phyloP scores from a whole-genome alignment of 176 grass and related monocot genomes.

The Bothriochloa decipiens region DNA sequence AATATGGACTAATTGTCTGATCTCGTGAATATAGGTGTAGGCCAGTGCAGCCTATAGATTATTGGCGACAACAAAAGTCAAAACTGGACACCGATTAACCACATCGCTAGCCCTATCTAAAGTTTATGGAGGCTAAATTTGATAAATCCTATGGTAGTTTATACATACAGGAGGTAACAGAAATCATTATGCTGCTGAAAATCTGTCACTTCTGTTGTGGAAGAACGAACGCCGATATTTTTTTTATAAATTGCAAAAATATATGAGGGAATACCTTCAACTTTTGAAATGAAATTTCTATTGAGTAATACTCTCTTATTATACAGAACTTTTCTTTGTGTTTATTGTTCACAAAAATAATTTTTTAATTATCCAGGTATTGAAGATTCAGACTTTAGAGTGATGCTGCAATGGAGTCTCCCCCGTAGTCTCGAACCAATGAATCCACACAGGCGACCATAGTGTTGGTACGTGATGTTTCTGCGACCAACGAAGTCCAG shows the following conservation, averaged over 20 bases:
- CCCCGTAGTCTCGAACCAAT: too few relatives aligned
- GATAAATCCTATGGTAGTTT: not conserved
- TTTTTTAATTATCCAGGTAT: too few relatives aligned
- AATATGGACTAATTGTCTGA: constrained; percentile 16
- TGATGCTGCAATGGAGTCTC: too few relatives aligned
- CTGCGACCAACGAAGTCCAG: too few relatives aligned
- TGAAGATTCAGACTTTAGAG: too few relatives aligned
- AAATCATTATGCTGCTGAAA: not conserved
- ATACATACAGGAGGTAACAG: not conserved
- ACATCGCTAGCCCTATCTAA: not conserved
- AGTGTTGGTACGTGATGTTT: too few relatives aligned
- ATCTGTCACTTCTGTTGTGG: not conserved
- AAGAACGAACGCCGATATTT: not conserved
- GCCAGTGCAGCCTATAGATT: constrained; percentile 17
- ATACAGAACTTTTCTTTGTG: too few relatives aligned
- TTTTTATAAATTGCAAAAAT: not conserved
- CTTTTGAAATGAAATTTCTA: not conserved
- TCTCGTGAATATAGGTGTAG: constrained; percentile 36
- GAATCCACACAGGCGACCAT: too few relatives aligned
- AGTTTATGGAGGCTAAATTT: not conserved
- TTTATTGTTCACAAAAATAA: too few relatives aligned
- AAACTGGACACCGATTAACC: not conserved
- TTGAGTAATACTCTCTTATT: too few relatives aligned
- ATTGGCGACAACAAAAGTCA: not conserved
- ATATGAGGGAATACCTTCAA: not conserved